phyloP scores from a whole-genome alignment of 179 eudicot genomes.

The Pouteria campechiana region DNA sequence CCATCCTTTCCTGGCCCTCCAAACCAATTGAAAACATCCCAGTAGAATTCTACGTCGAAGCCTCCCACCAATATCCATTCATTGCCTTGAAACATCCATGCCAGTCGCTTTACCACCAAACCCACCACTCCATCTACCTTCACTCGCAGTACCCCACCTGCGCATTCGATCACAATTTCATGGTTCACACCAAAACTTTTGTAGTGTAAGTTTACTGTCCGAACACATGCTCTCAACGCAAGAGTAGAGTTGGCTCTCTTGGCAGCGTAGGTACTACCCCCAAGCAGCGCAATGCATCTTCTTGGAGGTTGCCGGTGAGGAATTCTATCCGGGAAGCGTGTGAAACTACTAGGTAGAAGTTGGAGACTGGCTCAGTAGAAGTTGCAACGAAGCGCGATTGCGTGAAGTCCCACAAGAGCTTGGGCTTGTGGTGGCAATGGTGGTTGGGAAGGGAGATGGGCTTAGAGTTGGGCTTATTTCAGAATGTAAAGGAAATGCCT shows the following conservation, averaged over 20 bases:
- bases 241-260: conserved; percentile 17
- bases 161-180: conserved; percentile 42
- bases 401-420: conserved; percentile 46
- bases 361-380: conserved; percentile 48
- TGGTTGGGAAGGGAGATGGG: conserved; percentile 5
- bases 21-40: conserved; percentile 60
- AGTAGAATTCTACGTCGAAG: conserved; percentile 40
- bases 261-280: conserved; percentile 1
- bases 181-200: conserved; percentile 26
- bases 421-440: conserved; percentile 11
- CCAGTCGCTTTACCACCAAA: conserved; percentile 33
- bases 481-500: no score
- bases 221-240: conserved; percentile 46
- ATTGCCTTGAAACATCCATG: conserved; percentile 59
- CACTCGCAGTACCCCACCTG: conserved; percentile 39
- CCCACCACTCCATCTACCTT: conserved; percentile 31
- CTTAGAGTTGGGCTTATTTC: conserved; percentile 23
- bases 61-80: conserved; percentile 32
- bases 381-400: conserved; percentile 23
- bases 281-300: conserved; percentile 23
- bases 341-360: conserved; percentile 32
- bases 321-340: conserved; percentile 24
- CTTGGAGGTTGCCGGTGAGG: conserved; percentile 26
- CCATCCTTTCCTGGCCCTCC: conserved; percentile 2
- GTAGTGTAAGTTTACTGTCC: conserved; percentile 32